Evolutionary conservation across 441 rosid genomes (phyloP).

Genomic region (Arabidopsis hybrid): DNA sequence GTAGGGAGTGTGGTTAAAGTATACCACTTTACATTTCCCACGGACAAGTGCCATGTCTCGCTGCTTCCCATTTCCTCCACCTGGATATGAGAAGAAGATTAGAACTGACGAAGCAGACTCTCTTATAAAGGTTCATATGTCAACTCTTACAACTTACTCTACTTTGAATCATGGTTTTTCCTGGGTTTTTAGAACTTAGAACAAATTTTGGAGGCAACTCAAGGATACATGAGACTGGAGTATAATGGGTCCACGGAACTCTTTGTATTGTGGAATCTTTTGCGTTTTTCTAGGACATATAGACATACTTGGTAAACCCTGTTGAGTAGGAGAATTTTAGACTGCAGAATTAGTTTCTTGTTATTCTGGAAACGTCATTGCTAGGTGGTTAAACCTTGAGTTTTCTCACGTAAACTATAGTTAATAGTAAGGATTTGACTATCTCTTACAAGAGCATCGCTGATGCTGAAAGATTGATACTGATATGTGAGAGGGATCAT

Average conservation of each 20-base stretch:
- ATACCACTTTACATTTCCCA: slow-evolving; percentile 41
- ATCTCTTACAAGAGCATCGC: neutral
- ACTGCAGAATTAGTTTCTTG: neutral
- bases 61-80: slow-evolving; percentile 85
- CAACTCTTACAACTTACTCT: slow-evolving; percentile 36
- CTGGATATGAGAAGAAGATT: slow-evolving; percentile 77
- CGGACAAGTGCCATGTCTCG: slow-evolving; percentile 71
- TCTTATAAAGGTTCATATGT: slow-evolving; percentile 56
- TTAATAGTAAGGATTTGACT: neutral
- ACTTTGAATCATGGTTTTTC: neutral
- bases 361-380: neutral
- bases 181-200: neutral
- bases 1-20: slow-evolving; percentile 39
- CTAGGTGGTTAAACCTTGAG: slow-evolving; percentile 8
- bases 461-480: neutral
- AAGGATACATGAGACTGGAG: slow-evolving; percentile 11
- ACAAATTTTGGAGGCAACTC: neutral
- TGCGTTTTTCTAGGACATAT: slow-evolving; percentile 1
- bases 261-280: neutral
- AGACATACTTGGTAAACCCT: neutral
- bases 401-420: neutral
- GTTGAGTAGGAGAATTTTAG: neutral
- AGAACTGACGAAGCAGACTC: slow-evolving; percentile 54
- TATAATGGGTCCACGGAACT: neutral
- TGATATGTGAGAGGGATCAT: neutral